These are phyloP conservation scores for Aspergillus bridgeri DNA, from an alignment of 495 filamentous ascomycete species.

Conservation along the genomic window DNA sequence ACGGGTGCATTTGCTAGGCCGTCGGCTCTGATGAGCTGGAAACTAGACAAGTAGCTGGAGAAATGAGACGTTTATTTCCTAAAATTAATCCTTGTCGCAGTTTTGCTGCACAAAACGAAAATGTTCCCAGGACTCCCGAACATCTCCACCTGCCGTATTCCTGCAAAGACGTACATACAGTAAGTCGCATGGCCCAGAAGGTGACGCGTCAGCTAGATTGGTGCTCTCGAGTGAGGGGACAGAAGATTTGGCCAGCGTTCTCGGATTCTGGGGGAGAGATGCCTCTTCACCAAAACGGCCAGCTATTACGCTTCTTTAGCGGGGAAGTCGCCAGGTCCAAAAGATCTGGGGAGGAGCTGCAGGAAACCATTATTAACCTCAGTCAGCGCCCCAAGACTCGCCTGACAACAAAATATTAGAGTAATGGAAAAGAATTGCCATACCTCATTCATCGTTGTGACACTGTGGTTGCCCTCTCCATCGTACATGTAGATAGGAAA, in stretches of 20 bases:
- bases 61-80: background rate
- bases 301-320: slow-evolving; percentile 1
- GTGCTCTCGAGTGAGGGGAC: no score
- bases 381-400: background rate
- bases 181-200: no score
- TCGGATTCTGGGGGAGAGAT: background rate
- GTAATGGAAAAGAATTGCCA: background rate
- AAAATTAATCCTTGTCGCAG: background rate
- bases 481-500: slow-evolving; percentile 93
- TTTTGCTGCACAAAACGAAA: no score
- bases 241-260: no score
- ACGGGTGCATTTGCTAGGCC: background rate
- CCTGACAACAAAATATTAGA: background rate
- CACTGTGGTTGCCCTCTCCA: slow-evolving; percentile 60
- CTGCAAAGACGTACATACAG: no score
- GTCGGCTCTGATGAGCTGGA: background rate
- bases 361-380: background rate
- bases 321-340: slow-evolving; percentile 57
- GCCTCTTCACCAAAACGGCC: background rate
- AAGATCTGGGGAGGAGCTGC: slow-evolving; percentile 68
- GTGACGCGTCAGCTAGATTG: no score
- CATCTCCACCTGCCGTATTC: background rate
- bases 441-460: slow-evolving; percentile 75
- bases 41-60: no score
- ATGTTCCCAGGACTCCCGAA: no score